Evolutionary conservation across 805 yeast genomes (phyloP), one percentile per base, ranked within the genome.

Genomic region (Yamadazyma philogaea): DNA sequence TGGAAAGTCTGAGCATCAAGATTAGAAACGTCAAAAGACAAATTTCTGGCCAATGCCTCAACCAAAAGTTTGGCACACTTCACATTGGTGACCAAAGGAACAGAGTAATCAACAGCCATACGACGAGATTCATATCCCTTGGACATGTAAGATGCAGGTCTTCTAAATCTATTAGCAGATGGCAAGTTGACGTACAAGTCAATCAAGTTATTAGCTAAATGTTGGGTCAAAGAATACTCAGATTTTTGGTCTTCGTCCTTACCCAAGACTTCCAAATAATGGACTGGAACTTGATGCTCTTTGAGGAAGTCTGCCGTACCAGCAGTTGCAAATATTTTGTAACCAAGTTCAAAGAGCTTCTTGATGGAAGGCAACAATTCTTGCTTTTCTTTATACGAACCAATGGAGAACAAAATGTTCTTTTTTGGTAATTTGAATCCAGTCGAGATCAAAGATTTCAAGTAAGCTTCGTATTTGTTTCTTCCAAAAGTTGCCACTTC

Each of bases 71-170:
- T 93, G 49, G 99, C 99, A 75, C 90, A 84, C 71, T 93, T 93
- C 53, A 93, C 98, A 61, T 93, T 93, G 51, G 99, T 93, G 39
- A 93, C 96, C 64, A 93, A 77, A 39, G 99, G 99, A 61, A 93
- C 89, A 40, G 97, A 90, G 65, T 87, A 95, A 70, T 93, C 99
- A 52, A 93, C 97, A 54, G 99, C 99, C 98, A 93, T 87, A 76
- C 99, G 93, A 78, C 99, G 95, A 35, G 98, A 87, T 67, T 80
- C 82, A 77, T 93, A 93, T 64, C 99, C 99, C 72, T 87, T 89
- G 21, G 96, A 87, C 77, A 93, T 88, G 71, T 93, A 93, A 48
- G 91, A 85, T 43, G 99, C 97, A 48, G 99, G 99, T 70, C 99
- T 87, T 66, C 99, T 86, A 82, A 87, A 93, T 63, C 96, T 79